Evolutionary conservation across 1,284 basidiomycete species (phyloP), one percentile per base, ranked within the genome.

Genomic region (Rhodotorula sp.): DNA sequence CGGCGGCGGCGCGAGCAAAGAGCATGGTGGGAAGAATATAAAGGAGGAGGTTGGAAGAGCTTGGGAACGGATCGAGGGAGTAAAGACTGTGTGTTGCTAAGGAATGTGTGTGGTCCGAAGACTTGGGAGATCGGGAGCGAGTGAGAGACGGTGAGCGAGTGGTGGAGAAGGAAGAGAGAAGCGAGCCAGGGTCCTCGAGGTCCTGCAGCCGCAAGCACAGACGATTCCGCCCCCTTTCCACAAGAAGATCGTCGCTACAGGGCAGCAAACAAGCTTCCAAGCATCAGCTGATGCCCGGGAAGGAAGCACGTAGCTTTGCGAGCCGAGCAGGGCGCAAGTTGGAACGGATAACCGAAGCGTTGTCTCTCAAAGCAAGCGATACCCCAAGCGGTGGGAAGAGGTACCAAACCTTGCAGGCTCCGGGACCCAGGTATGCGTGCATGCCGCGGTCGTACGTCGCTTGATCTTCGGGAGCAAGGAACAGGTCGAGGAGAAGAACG

Each of bases 1-100:
- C 33, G 10, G 66, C 46, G 17, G 57, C 46, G 54, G 55, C 17
- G 26, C 37, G 46, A 18, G 15, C 26, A 55, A 67, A 15, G 6
- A 44, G 66, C 66, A 67, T 67, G n/a, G 12, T 59, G 17, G 26
- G 42, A 44, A 24, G n/a, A 54, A 33, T 30, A 55, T 44, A 6
- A 22, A 45, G 64, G 33, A 49, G 30, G 12, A n/a, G 46, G n/a
- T n/a, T 30, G 51, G 44, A 56, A 45, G 24, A 24, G 53, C 26
- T 15, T 45, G 51, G 44, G 10, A n/a, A 42, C 12, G 24, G 49
- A 22, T 49, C 17, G 33, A 18, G n/a, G 49, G n/a, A 20, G 49
- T 24, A 61, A 49, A 24, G 60, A 60, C n/a, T n/a, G 62, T 55
- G 33, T 42, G 53, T 3, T 22, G 48, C 24, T 29, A 64, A 63